Conservation (phyloP, 2,329 filamentous ascomycete genomes). For the Didymella keratinophila region DNA sequence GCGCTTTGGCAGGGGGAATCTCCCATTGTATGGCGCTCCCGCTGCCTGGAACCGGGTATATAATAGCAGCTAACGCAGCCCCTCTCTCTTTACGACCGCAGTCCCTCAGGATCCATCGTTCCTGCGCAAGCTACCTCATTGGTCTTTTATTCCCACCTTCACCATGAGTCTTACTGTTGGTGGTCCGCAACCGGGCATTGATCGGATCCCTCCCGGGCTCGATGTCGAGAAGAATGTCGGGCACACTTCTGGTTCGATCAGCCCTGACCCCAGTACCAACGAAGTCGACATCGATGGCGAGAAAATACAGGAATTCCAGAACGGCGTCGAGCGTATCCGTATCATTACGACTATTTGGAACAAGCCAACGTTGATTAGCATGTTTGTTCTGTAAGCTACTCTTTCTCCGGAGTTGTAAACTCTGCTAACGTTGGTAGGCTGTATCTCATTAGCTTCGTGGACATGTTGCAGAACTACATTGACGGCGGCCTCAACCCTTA, state of each 20-base stretch:
- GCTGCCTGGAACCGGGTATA: slow-evolving; percentile 28
- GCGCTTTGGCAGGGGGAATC: slow-evolving; percentile 23
- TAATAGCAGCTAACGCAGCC: slow-evolving; percentile 19
- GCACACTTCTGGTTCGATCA: slow-evolving; percentile 18
- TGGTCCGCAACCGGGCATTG: slow-evolving; percentile 22
- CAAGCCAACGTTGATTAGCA: slow-evolving; percentile 47
- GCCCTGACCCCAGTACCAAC: slow-evolving; percentile 25
- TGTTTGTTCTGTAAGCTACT: slow-evolving; percentile 50
- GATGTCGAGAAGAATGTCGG: slow-evolving; percentile 35
- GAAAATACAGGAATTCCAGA: slow-evolving; percentile 44
- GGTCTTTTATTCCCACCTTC: slow-evolving; percentile 10
- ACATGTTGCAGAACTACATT: slow-evolving; percentile 56
- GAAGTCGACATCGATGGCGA: slow-evolving; percentile 20
- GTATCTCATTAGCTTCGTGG: slow-evolving; percentile 59
- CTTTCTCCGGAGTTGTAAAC: neutral
- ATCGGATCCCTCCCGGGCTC: slow-evolving; percentile 21
- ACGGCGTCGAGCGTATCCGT: slow-evolving; percentile 51
- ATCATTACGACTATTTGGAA: slow-evolving; percentile 54
- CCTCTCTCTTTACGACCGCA: slow-evolving; percentile 16
- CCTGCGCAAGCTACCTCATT: slow-evolving; percentile 18
- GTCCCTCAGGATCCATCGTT: slow-evolving; percentile 22
- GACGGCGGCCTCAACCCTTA: slow-evolving; percentile 51
- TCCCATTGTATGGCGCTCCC: slow-evolving; percentile 7
- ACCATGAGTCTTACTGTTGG: slow-evolving; percentile 26
- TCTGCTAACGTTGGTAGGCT: slow-evolving; percentile 43